Evolutionary conservation across 2,329 filamentous ascomycete species (phyloP), one percentile per base, ranked within the genome.

Genomic region (Xylariales sp.): DNA sequence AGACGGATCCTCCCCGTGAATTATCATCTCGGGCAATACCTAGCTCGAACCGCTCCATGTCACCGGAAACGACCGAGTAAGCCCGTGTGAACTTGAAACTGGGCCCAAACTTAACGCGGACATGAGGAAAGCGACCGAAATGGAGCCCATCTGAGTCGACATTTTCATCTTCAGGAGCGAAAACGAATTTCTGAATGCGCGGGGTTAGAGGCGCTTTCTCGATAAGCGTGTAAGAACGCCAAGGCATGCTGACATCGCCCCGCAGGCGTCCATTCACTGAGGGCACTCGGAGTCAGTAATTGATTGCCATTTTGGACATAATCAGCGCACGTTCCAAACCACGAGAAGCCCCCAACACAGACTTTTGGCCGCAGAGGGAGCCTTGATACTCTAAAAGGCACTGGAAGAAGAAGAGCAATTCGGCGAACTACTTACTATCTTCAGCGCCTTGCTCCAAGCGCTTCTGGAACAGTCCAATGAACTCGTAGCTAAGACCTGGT

Each of bases 1-100:
- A 90, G 18, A 77, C 76, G 0, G 89, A 91, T 0, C 87, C 89
- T 9, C 89, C 89, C 2, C 88, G 83, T 63, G 85, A 87, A 1
- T 82, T 76, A 5, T 83, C 80, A 10, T 87, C 86, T 3, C 86
- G 82, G 1, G 87, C 84, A n/a, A 91, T 81, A 16, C 87, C 89
- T 0, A 91, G 78, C 72, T 86, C 82, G 69, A 91, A 87, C 1
- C 78, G 78, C 43, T 81, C 80, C 32, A 79, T 79, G 62, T 83
- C 81, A 0, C 86, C 87, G 1, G 81, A 80, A 0, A 90, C 84
- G 8, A 91, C 80, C 0, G 89, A 91, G 70, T 91, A 91, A 0
- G 86, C 75, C 30, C 77, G 69, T 8, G 75, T 83, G 18, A 89
- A 81, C 0, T 85, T 80, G 0, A 89, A 77, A 1, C 85, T 85